Base-by-base conservation (phyloP, 1,284 basidiomycete species). In the Gymnopus androsaceus region DNA sequence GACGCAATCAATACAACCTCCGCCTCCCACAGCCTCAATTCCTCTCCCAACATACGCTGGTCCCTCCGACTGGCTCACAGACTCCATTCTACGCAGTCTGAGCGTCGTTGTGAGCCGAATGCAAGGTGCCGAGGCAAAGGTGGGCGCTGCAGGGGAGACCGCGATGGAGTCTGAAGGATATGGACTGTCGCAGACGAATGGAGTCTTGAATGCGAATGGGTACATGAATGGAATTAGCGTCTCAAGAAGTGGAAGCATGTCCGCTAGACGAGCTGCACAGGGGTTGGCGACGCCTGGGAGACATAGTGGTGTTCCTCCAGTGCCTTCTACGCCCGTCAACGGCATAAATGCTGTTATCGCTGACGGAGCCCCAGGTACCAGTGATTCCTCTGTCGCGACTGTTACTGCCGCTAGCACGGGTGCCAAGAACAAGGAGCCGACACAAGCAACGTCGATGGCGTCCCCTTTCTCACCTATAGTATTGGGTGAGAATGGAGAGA, bases 51-150 rank as follows among this genome's bases (percentile, higher is more conserved):
- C 76, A 56, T 89, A 86, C 68, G 77, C 83, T 69, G 86, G 86
- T 2, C 82, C 82, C 1, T 62, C 74, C 47, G 81, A 85, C 69
- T 85, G 82, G 83, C 81, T 84, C 66, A 87, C 82, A 9, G 82
- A 87, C 44, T 72, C 75, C 60, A 85, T 89, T 62, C 69, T 84
- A 31, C 78, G 80, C 54, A 81, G 81, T 28, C 72, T 89, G 57
- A 70, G 73, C 28, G 75, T 73, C 14, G 73, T 88, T 60, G 82
- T 79, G 0, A 72, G 77, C 37, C 74, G 86, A 61, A 83, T 87
- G 80, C 80, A 81, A 66, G 74, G 75, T 17, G 84, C 87, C 11
- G 87, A 89, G 63, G 78, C 80, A 12, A 65, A 72, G 1, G 63
- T 81, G 38, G 69, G 64, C 23, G 62, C 19, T 36, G n/a, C 21